phyloP scores from a whole-genome alignment of 345 rosid genomes.

The Bruguiera sexangula region DNA sequence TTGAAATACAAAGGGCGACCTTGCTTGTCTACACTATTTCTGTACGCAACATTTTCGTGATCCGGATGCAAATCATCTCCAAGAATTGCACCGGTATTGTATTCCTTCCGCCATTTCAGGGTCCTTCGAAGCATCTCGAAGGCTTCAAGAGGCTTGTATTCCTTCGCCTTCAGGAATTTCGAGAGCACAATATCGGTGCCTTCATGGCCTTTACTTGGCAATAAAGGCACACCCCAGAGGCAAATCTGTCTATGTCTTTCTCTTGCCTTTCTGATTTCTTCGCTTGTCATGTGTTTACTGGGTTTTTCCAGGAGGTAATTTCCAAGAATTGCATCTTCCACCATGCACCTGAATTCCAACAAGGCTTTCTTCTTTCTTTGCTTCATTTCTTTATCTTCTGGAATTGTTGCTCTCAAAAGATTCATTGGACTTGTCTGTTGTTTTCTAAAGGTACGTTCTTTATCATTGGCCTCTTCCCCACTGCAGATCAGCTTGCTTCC shows the following conservation, averaged over 20 bases:
- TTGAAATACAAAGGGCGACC: constrained; percentile 48
- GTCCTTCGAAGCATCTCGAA: constrained; percentile 49
- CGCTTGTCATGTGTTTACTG: not conserved
- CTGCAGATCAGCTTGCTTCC: not conserved
- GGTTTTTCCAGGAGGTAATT: constrained; percentile 36
- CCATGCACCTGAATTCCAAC: constrained; percentile 35
- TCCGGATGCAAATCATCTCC: constrained; percentile 33
- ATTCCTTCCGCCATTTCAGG: constrained; percentile 43
- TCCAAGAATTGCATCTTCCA: constrained; percentile 48
- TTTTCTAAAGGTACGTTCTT: not conserved
- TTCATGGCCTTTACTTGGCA: constrained; percentile 52
- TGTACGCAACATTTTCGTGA: constrained; percentile 23
- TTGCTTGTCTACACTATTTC: constrained; percentile 35
- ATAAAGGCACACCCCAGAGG: constrained; percentile 56
- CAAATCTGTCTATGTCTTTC: constrained; percentile 25
- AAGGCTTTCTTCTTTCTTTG: constrained; percentile 35
- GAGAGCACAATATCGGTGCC: constrained; percentile 43
- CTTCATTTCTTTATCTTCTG: constrained; percentile 26
- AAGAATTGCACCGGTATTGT: constrained; percentile 25
- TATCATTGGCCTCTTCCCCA: not conserved
- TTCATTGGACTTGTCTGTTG: not conserved
- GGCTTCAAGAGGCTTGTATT: constrained; percentile 44
- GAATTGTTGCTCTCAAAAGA: not conserved
- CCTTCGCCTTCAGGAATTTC: constrained; percentile 49
- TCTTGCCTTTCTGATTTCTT: constrained; percentile 3